Percentiles rank a stretch among this genome's conserved stretches.
phyloP scores from a whole-genome alignment of 2,329 filamentous ascomycete genomes.

The Endothia cerciana region DNA sequence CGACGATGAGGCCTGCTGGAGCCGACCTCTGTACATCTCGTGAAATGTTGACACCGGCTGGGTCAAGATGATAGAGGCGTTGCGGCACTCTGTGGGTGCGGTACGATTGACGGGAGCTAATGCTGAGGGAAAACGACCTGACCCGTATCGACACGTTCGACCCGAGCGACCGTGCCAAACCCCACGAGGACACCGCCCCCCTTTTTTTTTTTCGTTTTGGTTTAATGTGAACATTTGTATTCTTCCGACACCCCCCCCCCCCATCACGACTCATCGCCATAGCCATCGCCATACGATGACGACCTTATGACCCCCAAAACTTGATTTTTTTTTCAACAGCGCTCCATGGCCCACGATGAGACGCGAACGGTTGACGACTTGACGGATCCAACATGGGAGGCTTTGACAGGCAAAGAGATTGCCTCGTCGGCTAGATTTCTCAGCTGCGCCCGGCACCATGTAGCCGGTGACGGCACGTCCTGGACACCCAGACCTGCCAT shows the following conservation, averaged over 20 bases:
- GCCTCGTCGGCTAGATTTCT: constrained; percentile 20
- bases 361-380: constrained; percentile 60
- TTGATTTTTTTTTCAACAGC: constrained; percentile 13
- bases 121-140: constrained; percentile 24
- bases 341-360: constrained; percentile 6
- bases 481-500: neutral
- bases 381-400: constrained; percentile 36
- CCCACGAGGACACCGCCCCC: neutral
- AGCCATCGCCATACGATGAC: constrained; percentile 29
- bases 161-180: neutral
- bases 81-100: constrained; percentile 24
- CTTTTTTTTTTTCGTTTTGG: no score
- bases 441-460: constrained; percentile 13
- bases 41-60: constrained; percentile 17
- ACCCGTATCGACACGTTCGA: constrained; percentile 17
- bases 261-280: constrained; percentile 28
- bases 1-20: constrained; percentile 20
- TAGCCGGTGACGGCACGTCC: neutral
- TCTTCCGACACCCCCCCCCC: constrained; percentile 27
- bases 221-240: constrained; percentile 27
- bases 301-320: constrained; percentile 29
- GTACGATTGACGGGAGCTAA: constrained; percentile 27
- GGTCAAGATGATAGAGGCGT: constrained; percentile 27
- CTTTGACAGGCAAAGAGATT: constrained; percentile 28
- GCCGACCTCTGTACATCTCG: constrained; percentile 3